Conservation (phyloP, 148 eudicot genomes). For the Polygonum maritimum region DNA sequence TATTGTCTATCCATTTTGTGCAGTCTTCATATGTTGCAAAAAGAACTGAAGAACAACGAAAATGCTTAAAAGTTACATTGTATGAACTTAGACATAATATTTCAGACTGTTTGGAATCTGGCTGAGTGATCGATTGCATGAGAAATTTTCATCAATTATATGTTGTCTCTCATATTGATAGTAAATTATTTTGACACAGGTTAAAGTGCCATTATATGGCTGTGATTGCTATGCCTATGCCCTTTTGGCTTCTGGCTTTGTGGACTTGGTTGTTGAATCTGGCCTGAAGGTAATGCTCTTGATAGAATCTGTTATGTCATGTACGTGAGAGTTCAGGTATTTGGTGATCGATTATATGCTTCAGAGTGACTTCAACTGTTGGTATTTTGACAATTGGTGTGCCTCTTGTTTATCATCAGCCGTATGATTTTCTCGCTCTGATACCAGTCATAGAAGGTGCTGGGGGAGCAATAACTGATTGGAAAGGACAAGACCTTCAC, state of each 20-base stretch:
- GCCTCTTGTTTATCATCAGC: slow-evolving; percentile 34
- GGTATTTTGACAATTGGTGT: background rate
- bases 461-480: slow-evolving; percentile 86
- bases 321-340: background rate
- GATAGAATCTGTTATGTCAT: background rate
- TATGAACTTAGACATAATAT: background rate
- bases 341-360: background rate
- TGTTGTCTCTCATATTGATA: background rate
- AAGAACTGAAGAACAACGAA: background rate
- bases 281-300: slow-evolving; percentile 67
- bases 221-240: slow-evolving; percentile 99
- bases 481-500: slow-evolving; percentile 58
- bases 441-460: slow-evolving; percentile 94
- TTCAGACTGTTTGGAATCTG: background rate
- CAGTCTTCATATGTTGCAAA: background rate
- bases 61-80: background rate
- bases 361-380: background rate
- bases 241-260: slow-evolving; percentile 87
- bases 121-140: background rate
- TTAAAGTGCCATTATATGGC: slow-evolving; percentile 87
- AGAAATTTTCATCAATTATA: background rate
- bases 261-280: slow-evolving; percentile 90
- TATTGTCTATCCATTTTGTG: background rate
- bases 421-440: slow-evolving; percentile 87
- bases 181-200: slow-evolving; percentile 33